Evolutionary conservation across 2,329 filamentous ascomycete species (phyloP).

Genomic region (Aspergillus bombycis): DNA sequence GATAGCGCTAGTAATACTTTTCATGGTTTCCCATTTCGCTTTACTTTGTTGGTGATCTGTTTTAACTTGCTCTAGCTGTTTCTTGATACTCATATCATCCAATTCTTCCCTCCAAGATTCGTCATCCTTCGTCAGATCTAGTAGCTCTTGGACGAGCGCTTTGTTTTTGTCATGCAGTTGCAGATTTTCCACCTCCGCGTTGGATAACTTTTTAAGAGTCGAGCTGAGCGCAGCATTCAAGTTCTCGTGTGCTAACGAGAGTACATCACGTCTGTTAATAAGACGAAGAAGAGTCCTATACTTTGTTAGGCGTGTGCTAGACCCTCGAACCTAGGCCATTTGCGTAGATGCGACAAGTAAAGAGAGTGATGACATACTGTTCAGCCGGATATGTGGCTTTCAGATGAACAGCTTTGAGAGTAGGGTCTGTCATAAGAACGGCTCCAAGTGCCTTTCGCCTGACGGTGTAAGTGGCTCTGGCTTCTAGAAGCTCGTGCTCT

Average conservation of each 20-base stretch:
- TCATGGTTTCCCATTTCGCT: constrained; percentile 73
- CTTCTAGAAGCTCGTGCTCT: constrained; percentile 69
- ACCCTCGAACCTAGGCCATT: no score
- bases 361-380: constrained; percentile 53
- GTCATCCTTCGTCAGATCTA: constrained; percentile 64
- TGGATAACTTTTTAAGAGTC: constrained; percentile 57
- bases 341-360: constrained; percentile 11
- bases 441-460: constrained; percentile 70
- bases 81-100: constrained; percentile 55
- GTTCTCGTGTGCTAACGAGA: constrained; percentile 66
- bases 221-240: constrained; percentile 58
- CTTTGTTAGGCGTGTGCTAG: constrained; percentile 15
- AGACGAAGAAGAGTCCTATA: constrained; percentile 67
- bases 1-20: constrained; percentile 75
- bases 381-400: constrained; percentile 68
- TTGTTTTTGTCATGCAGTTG: constrained; percentile 63
- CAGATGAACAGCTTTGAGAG: constrained; percentile 75
- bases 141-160: constrained; percentile 63
- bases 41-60: constrained; percentile 63
- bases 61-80: constrained; percentile 63
- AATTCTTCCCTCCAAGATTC: constrained; percentile 56
- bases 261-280: constrained; percentile 67
- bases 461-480: constrained; percentile 70
- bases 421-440: constrained; percentile 72
- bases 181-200: constrained; percentile 62